Base-by-base conservation (phyloP, 148 eudicot species). In the Chenopodium suecicum region DNA sequence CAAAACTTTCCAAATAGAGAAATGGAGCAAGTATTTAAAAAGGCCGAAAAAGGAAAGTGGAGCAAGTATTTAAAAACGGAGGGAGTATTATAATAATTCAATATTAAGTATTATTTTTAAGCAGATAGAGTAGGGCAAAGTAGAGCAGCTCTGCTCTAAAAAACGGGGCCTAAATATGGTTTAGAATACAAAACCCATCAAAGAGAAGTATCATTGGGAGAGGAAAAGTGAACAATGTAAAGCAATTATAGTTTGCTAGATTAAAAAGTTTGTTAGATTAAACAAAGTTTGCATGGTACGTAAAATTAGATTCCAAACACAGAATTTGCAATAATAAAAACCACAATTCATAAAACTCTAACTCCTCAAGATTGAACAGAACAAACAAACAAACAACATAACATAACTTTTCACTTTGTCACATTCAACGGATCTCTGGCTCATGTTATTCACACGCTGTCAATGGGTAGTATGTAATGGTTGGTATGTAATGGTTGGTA, bases 361-460 rank as follows among this genome's bases (percentile, higher is more conserved):
- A 70, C n/a, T 31, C 23, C 22, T 60, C n/a, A 60, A 10, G 70
- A 31, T 31, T 31, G 32, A 67, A 23, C 69, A 16, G 17, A 68
- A 11, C 1, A 17, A 68, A 31, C 72, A 31, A 31, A 31, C 32
- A 27, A 31, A 14, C 72, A 68, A 47, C 50, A 47, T 6, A 70
- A 70, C 48, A 34, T 17, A 19, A 67, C 41, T 27, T 17, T 58
- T 58, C 22, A 48, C 41, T 2, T 65, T 65, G 34, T 66, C 79
- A 37, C 69, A 76, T 76, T 60, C 70, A 62, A 44, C 12, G 22
- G 37, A 63, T 25, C 32, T 46, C 22, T 67, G 60, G 74, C 4
- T 52, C 66, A 19, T 64, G 77, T 44, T 73, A 27, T 64, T 73
- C 62, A 54, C 23, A 31, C 25, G 77, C 71, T 73, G 60, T 13